Conservation (phyloP, 2,329 filamentous ascomycete species). For the Pseudohalonectria lignicola region DNA sequence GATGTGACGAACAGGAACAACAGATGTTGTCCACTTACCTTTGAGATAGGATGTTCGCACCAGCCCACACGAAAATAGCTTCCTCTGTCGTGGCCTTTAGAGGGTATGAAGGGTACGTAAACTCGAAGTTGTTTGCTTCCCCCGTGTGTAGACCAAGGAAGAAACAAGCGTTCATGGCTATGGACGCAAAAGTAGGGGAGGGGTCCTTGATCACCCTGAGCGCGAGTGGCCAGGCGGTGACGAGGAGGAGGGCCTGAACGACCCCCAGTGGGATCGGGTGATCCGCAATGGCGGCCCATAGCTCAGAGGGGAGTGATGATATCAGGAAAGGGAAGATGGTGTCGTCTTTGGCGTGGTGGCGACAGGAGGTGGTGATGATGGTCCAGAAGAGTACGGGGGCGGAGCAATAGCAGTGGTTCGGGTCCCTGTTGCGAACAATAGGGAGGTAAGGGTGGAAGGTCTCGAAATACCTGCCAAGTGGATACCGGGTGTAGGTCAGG, state of each 20-base stretch:
- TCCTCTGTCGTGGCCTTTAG: slow-evolving; percentile 37
- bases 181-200: slow-evolving; percentile 32
- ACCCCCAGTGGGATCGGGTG: slow-evolving; percentile 32
- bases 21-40: too few species aligned
- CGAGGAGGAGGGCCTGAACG: slow-evolving; percentile 39
- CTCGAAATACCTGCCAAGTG: slow-evolving; percentile 36
- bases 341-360: slow-evolving; percentile 33
- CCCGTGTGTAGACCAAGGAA: slow-evolving; percentile 41
- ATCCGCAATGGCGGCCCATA: slow-evolving; percentile 29
- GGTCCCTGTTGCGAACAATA: slow-evolving; percentile 34
- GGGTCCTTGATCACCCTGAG: slow-evolving; percentile 41
- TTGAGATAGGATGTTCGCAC: slow-evolving; percentile 40
- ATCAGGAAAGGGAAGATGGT: slow-evolving; percentile 30
- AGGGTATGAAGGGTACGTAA: slow-evolving; percentile 30
- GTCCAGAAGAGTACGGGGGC: slow-evolving; percentile 42
- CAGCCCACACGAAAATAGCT: slow-evolving; percentile 40
- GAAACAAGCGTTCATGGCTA: slow-evolving; percentile 34
- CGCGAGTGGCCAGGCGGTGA: slow-evolving; percentile 39
- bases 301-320: slow-evolving; percentile 33
- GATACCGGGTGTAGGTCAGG: too few species aligned
- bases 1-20: too few species aligned
- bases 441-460: slow-evolving; percentile 42
- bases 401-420: slow-evolving; percentile 37
- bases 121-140: slow-evolving; percentile 36
- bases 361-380: slow-evolving; percentile 37